Conservation (phyloP, 306 rosid genomes). For the Trifolium subterraneum region DNA sequence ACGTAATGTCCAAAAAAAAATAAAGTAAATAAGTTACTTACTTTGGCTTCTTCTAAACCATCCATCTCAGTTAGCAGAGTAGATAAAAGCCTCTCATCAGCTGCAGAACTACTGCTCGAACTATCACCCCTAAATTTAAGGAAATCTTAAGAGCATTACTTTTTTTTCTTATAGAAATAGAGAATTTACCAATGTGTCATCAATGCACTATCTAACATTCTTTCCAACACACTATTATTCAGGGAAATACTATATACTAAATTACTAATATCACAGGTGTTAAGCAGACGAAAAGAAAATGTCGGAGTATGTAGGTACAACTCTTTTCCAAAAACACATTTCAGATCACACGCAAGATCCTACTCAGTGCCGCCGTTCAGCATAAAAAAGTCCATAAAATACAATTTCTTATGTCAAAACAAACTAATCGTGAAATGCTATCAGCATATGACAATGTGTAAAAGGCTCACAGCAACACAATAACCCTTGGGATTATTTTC, state of each 20-base stretch:
- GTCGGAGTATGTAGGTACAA: neutral
- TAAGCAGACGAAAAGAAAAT: too few species aligned
- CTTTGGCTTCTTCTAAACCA: conserved; percentile 95
- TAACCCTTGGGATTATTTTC: conserved; percentile 4
- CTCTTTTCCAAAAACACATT: too few species aligned
- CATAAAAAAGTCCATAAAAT: conserved; percentile 7
- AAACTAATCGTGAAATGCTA: conserved; percentile 15
- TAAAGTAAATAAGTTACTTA: conserved; percentile 15
- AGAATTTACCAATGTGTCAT: neutral
- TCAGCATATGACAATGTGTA: neutral
- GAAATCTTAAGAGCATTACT: conserved; percentile 9
- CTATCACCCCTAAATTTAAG: conserved; percentile 70
- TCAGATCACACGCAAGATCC: conserved; percentile 7
- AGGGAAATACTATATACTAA: too few species aligned
- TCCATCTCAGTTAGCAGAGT: conserved; percentile 94
- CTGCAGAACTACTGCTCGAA: conserved; percentile 66
- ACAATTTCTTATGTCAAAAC: conserved; percentile 10
- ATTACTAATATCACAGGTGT: too few species aligned
- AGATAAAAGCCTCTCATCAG: conserved; percentile 90
- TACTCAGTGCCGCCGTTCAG: neutral
- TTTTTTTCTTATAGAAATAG: too few species aligned
- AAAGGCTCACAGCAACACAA: conserved; percentile 2
- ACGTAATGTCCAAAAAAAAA: too few species aligned
- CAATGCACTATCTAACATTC: neutral
- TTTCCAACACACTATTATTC: neutral